Conservation (phyloP, 2,329 filamentous ascomycete genomes). For the Didymosphaeria variabile region DNA sequence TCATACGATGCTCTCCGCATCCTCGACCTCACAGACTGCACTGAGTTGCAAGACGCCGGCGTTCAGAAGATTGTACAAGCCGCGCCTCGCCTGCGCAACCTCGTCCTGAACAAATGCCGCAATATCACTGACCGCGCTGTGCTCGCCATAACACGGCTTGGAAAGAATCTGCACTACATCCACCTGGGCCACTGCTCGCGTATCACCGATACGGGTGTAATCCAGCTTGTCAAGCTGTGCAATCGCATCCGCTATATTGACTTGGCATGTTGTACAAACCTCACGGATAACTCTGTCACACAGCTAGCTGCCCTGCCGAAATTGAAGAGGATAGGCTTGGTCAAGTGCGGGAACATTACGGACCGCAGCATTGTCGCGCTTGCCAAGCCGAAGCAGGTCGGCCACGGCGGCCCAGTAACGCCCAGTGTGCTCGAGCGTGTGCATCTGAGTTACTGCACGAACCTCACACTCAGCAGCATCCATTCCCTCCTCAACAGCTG, state of each 20-base stretch:
- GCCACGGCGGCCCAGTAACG: conserved; percentile 64
- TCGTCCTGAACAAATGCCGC: conserved; percentile 93
- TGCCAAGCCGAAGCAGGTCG: conserved; percentile 69
- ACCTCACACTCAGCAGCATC: conserved; percentile 85
- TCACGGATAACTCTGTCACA: conserved; percentile 88
- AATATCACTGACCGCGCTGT: conserved; percentile 92
- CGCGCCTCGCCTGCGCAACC: conserved; percentile 87
- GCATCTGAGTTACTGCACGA: conserved; percentile 93
- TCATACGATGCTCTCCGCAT: conserved; percentile 90
- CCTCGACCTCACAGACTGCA: conserved; percentile 89
- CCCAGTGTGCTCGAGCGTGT: conserved; percentile 85
- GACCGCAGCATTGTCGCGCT: conserved; percentile 87
- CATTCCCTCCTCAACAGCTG: conserved; percentile 89
- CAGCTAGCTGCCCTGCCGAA: conserved; percentile 89
- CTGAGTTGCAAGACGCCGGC: conserved; percentile 82
- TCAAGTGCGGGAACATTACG: conserved; percentile 92
- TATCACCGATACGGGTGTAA: conserved; percentile 89
- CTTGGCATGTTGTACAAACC: conserved; percentile 87
- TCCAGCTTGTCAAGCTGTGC: conserved; percentile 82
- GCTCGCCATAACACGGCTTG: conserved; percentile 83
- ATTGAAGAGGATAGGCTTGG: conserved; percentile 90
- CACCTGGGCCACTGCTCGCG: conserved; percentile 93
- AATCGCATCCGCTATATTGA: conserved; percentile 98
- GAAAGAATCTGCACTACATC: conserved; percentile 96
- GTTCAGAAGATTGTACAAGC: conserved; percentile 87